Evolutionary conservation across 1,139 yeast species (phyloP).

Genomic region (Zygotorulaspora mrakii): DNA sequence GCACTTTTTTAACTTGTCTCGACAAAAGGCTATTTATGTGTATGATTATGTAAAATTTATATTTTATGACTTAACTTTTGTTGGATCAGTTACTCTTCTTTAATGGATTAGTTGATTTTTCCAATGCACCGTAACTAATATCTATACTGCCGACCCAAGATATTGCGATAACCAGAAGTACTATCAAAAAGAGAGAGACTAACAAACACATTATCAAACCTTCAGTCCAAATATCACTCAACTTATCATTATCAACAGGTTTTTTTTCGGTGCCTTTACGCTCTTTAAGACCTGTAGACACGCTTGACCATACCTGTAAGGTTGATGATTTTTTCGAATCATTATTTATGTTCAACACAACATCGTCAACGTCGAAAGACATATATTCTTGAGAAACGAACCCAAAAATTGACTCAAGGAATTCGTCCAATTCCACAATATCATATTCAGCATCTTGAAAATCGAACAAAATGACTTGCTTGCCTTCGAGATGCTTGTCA

Average conservation of each 20-base stretch:
- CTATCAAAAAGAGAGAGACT: constrained; percentile 52
- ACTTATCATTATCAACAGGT: constrained; percentile 20
- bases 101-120: constrained; percentile 58
- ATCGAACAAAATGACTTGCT: constrained; percentile 24
- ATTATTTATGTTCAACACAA: constrained; percentile 20
- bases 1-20: too few species aligned
- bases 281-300: too few species aligned
- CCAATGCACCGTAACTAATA: constrained; percentile 66
- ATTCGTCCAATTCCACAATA: constrained; percentile 25
- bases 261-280: constrained; percentile 10
- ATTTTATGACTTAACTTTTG: constrained; percentile 7
- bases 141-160: constrained; percentile 60
- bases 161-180: constrained; percentile 52
- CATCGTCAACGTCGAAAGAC: constrained; percentile 17
- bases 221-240: constrained; percentile 37
- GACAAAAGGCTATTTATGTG: too few species aligned
- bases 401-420: constrained; percentile 24
- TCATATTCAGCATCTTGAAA: constrained; percentile 24
- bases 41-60: constrained; percentile 15
- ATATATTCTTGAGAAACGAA: constrained; percentile 27
- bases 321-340: constrained; percentile 4
- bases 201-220: constrained; percentile 66
- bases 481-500: constrained; percentile 19
- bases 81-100: constrained; percentile 53
- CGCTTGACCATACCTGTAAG: too few species aligned